Evolutionary conservation across 345 rosid species (phyloP), one percentile per base, ranked within the genome.

Genomic region (Arabidopsis thaliana): DNA sequence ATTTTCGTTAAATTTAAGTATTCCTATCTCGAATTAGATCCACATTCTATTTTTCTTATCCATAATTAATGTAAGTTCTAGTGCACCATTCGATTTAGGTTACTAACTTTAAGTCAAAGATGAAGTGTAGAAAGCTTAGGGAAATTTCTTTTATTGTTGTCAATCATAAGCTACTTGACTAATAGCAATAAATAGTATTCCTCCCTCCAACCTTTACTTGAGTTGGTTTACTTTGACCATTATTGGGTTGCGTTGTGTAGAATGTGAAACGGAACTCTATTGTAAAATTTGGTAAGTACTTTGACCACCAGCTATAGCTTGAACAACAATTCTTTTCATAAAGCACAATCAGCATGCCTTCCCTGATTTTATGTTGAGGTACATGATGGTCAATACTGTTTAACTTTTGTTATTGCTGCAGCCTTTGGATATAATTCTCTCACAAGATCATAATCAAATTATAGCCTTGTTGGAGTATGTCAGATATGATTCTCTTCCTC

Each of bases 381-480:
- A 62, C 46, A 46, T 36, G 36, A 57, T n/a, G 8, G 59, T 13
- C 59, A 60, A 36, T 72, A 44, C 53, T 62, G 51, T 73, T 73
- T 53, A 67, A 33, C 25, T 73, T 41, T 38, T 73, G 70, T 82
- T 66, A 56, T 67, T 60, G 60, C 49, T 83, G 84, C 87, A 94
- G 98, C 96, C 97, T 66, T 73, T 94, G 87, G 98, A 94, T 81
- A 78, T 90, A 72, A 88, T 94, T 76, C 95, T 94, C 53, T 88
- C 91, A 36, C 98, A 94, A 83, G 97, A 91, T 83, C 93, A 87
- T 84, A 85, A 85, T 78, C 98, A 91, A 83, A 84, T 88, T 78
- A 82, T 88, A 68, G 83, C 87, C 24, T 70, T 94, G 79, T 59
- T 94, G 92, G 98, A 90, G 88, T 91, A 88, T 77, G 89, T 91